Conservation (phyloP, 768 basidiomycete species). For the Pleurotus cornucopiae region DNA sequence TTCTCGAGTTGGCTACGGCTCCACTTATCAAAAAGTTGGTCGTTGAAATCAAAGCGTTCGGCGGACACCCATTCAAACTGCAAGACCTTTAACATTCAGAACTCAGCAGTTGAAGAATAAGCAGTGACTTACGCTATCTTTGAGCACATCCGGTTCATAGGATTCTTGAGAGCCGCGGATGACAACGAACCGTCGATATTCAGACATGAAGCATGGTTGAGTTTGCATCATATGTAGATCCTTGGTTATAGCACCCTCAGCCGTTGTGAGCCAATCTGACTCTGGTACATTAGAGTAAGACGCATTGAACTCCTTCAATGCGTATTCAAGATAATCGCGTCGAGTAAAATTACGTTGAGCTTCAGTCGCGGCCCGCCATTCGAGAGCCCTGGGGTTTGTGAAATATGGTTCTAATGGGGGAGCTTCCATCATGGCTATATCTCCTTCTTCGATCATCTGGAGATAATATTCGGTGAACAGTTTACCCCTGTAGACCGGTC, state of each 20-base stretch:
- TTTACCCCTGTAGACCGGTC: conserved; percentile 26
- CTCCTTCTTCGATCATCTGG: conserved; percentile 49
- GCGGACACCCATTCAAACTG: conserved; percentile 57
- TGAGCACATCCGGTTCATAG: conserved; percentile 16
- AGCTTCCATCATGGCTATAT: conserved; percentile 47
- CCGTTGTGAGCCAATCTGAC: conserved; percentile 27
- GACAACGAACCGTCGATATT: conserved; percentile 64
- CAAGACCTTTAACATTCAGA: conserved; percentile 4
- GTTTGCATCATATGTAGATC: conserved; percentile 53
- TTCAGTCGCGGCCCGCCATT: conserved; percentile 34
- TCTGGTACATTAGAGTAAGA: conserved; percentile 29
- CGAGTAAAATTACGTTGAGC: conserved; percentile 26
- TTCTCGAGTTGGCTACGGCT: background rate
- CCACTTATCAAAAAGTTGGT: conserved; percentile 18
- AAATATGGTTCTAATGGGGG: conserved; percentile 35
- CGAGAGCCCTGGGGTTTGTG: conserved; percentile 14
- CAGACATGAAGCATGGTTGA: conserved; percentile 59
- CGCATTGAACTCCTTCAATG: conserved; percentile 35
- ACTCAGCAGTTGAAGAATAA: background rate
- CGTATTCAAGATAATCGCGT: conserved; percentile 39
- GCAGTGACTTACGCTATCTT: conserved; percentile 44
- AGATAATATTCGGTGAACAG: conserved; percentile 40
- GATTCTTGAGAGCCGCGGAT: conserved; percentile 36
- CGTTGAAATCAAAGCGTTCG: conserved; percentile 50
- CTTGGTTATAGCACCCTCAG: conserved; percentile 42